These are phyloP conservation scores for Pouteria glomerata DNA, from an alignment of 148 eudicot genomes.

Conservation along the genomic window DNA sequence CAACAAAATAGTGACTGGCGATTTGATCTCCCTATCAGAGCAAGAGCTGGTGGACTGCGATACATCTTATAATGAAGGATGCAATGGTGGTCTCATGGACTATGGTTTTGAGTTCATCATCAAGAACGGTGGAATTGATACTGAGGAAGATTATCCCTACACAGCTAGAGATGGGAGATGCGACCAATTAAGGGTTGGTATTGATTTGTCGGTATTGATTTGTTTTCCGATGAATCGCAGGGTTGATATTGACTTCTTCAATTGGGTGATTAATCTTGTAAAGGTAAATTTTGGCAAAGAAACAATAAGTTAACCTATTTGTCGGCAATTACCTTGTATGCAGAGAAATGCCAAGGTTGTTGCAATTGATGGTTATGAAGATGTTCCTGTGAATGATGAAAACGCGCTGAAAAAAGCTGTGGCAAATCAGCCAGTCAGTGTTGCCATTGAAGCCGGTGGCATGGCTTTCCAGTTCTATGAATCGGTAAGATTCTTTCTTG, in stretches of 20 bases:
- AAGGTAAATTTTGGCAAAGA: not conserved
- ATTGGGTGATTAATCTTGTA: not conserved
- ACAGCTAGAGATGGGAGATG: slow-evolving; percentile 54
- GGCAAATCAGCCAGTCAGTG: slow-evolving; percentile 58
- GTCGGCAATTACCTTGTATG: slow-evolving; percentile 1
- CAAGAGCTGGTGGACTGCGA: slow-evolving; percentile 92
- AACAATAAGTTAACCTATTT: not conserved
- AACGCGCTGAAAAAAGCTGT: slow-evolving; percentile 60
- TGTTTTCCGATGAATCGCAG: too few species aligned
- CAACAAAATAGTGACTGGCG: slow-evolving; percentile 71
- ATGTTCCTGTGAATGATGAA: slow-evolving; percentile 59
- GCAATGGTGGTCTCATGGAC: slow-evolving; percentile 93
- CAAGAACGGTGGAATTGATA: slow-evolving; percentile 82
- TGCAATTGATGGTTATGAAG: slow-evolving; percentile 60
- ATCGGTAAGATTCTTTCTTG: slow-evolving; percentile 31
- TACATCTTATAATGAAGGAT: slow-evolving; percentile 65
- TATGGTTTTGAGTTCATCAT: slow-evolving; percentile 75
- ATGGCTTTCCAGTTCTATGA: slow-evolving; percentile 61
- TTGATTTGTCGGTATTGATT: too few species aligned
- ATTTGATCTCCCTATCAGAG: slow-evolving; percentile 68
- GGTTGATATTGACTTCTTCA: slow-evolving; percentile 29
- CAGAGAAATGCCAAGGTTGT: slow-evolving; percentile 85
- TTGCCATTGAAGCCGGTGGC: slow-evolving; percentile 79
- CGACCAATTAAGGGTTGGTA: slow-evolving; percentile 54
- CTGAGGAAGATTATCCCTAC: slow-evolving; percentile 80